These are phyloP conservation scores for Magnolia changhungtana DNA, from an alignment of 164 flowering plant species.

Conservation along the genomic window DNA sequence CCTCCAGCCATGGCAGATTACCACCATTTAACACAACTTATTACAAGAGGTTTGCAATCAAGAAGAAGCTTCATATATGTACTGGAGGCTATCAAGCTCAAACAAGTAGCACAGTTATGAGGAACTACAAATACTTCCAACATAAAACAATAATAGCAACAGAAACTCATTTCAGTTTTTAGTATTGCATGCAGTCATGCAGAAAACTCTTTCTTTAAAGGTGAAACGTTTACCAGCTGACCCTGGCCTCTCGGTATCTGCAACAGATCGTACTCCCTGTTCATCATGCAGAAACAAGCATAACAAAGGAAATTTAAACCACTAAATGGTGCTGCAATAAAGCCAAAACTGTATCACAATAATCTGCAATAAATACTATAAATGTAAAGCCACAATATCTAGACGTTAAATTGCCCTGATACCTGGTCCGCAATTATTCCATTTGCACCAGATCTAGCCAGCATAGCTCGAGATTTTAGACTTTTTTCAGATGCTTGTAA, in stretches of 20 bases:
- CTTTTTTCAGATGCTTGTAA: slow-evolving; percentile 62
- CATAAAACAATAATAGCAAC: not conserved
- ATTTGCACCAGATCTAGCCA: slow-evolving; percentile 65
- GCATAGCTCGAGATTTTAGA: slow-evolving; percentile 68
- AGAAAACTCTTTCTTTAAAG: not conserved
- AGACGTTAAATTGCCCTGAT: not conserved
- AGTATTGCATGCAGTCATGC: not conserved
- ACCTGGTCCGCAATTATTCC: slow-evolving; percentile 88
- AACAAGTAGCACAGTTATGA: not conserved
- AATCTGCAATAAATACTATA: not conserved
- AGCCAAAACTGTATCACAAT: not conserved
- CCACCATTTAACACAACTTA: too few species aligned
- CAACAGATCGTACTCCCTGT: slow-evolving; percentile 59
- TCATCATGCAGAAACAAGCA: slow-evolving; percentile 12
- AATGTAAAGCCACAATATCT: not conserved
- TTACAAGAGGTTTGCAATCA: not conserved
- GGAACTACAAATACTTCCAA: not conserved
- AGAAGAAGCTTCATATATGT: not conserved
- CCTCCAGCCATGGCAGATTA: too few species aligned
- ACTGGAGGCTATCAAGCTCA: not conserved
- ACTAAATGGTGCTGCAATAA: not conserved
- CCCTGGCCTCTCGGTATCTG: slow-evolving; percentile 61
- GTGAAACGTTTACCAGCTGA: slow-evolving; percentile 49
- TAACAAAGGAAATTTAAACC: not conserved
- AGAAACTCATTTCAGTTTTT: not conserved